phyloP scores from a whole-genome alignment of 768 basidiomycete genomes.

The Hebeloma cylindrosporum region DNA sequence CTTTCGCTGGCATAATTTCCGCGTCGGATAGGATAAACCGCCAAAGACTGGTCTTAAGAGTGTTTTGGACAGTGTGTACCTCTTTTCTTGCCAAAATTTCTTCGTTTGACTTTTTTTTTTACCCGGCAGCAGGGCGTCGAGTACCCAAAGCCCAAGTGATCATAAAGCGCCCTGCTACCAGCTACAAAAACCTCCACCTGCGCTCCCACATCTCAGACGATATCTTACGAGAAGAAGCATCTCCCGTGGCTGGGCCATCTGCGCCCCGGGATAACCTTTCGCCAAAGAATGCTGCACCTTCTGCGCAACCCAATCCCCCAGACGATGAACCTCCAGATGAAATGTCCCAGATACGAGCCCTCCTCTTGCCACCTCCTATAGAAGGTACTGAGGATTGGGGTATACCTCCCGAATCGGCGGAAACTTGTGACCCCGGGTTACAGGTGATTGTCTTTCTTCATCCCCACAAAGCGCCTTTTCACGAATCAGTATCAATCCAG shows the following conservation, averaged over 20 bases:
- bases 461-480: neutral
- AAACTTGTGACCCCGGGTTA: slow-evolving; percentile 60
- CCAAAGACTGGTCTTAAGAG: slow-evolving; percentile 38
- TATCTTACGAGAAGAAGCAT: slow-evolving; percentile 23
- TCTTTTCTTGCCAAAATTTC: no score
- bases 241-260: slow-evolving; percentile 10
- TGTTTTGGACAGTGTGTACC: slow-evolving; percentile 43
- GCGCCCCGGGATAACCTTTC: no score
- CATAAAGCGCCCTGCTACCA: slow-evolving; percentile 50
- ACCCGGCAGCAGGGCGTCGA: slow-evolving; percentile 34
- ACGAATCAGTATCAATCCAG: slow-evolving; percentile 38
- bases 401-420: slow-evolving; percentile 59
- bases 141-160: slow-evolving; percentile 56
- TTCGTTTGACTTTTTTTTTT: neutral
- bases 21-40: slow-evolving; percentile 63
- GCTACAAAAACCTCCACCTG: slow-evolving; percentile 48
- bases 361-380: slow-evolving; percentile 64
- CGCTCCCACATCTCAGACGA: slow-evolving; percentile 53
- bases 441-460: slow-evolving; percentile 40
- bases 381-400: slow-evolving; percentile 73
- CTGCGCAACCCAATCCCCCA: no score
- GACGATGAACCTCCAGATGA: slow-evolving; percentile 42
- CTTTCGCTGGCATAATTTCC: slow-evolving; percentile 63
- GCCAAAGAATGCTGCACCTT: no score
- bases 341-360: slow-evolving; percentile 48